phyloP scores from a whole-genome alignment of 306 rosid species.

The Gastrolobium villosum region DNA sequence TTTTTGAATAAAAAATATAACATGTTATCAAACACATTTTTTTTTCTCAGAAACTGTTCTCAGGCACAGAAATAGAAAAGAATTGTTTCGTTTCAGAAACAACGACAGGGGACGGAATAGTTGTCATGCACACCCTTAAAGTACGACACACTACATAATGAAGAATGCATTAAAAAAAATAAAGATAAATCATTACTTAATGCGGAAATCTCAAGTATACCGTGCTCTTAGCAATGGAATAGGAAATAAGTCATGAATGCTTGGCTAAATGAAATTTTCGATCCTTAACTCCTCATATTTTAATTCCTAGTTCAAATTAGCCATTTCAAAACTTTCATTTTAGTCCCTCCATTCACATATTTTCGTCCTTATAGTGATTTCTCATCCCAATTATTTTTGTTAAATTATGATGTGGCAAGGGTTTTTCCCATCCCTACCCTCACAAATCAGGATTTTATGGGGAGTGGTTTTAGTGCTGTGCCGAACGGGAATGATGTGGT shows the following conservation, averaged over 20 bases:
- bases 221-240: background rate
- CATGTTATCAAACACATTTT: no score
- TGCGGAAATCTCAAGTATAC: background rate
- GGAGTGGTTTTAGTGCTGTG: no score
- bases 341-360: background rate
- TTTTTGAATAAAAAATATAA: no score
- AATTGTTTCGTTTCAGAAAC: no score
- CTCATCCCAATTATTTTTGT: background rate
- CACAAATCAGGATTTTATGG: no score
- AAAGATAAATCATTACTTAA: background rate
- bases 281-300: background rate
- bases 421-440: no score
- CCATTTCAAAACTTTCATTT: background rate
- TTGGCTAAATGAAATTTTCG: background rate
- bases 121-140: no score
- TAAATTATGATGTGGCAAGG: background rate
- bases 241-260: constrained; percentile 7
- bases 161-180: background rate
- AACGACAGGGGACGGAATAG: no score
- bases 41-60: no score
- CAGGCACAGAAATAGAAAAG: no score
- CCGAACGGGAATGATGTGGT: background rate
- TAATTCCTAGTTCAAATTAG: background rate
- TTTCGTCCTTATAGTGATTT: background rate
- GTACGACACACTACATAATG: background rate